Conservation (phyloP, 805 yeast genomes). For the Wickerhamomyces bisporus region DNA sequence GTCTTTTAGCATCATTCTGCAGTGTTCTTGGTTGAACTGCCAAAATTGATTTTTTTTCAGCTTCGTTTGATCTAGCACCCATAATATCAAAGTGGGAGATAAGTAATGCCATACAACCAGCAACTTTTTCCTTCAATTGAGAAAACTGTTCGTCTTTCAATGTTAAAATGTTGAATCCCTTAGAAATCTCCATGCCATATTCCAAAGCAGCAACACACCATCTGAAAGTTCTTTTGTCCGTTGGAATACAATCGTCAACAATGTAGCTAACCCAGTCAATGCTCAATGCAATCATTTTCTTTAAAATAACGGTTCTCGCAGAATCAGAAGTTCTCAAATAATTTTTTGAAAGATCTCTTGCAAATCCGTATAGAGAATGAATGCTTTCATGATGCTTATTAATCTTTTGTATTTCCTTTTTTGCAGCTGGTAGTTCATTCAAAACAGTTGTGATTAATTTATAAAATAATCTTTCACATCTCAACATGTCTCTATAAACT, state of each 20-base stretch:
- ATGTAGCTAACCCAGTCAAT: constrained; percentile 91
- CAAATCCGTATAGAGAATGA: constrained; percentile 68
- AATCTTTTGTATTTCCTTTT: constrained; percentile 49
- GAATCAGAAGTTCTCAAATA: constrained; percentile 62
- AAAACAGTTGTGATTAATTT: constrained; percentile 62
- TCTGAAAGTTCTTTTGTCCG: constrained; percentile 84
- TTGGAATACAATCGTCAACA: constrained; percentile 91
- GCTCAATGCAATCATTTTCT: constrained; percentile 67
- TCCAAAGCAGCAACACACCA: constrained; percentile 97
- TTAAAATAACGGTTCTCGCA: constrained; percentile 58
- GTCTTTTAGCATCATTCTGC: constrained; percentile 48
- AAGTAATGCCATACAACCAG: constrained; percentile 88
- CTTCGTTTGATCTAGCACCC: constrained; percentile 84
- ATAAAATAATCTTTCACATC: constrained; percentile 61
- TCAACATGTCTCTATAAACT: constrained; percentile 68
- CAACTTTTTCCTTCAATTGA: constrained; percentile 71
- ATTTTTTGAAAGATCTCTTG: constrained; percentile 76
- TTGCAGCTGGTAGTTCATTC: constrained; percentile 48
- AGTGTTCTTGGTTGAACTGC: constrained; percentile 36
- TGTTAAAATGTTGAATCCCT: constrained; percentile 82
- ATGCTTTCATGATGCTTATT: constrained; percentile 71
- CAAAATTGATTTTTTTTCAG: constrained; percentile 47
- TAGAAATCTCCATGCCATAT: constrained; percentile 91
- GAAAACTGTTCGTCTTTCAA: constrained; percentile 73
- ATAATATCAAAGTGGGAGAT: constrained; percentile 96